Evolutionary conservation across 1,139 yeast genomes (phyloP).

Genomic region (Keqinozyma sinolaborantium): DNA sequence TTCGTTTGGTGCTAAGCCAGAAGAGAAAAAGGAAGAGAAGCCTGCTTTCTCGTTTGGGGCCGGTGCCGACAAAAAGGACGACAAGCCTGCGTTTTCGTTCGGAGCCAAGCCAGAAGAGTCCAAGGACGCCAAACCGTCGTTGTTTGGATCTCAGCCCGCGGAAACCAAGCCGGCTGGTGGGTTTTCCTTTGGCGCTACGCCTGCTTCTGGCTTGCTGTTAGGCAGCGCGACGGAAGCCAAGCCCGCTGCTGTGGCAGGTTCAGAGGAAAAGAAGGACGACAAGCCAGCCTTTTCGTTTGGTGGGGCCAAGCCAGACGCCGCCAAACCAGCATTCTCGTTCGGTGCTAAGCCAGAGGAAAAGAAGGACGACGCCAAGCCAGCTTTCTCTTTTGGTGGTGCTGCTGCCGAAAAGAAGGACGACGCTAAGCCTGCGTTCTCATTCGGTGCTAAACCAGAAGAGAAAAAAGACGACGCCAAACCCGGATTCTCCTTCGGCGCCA

Average conservation of each 20-base stretch:
- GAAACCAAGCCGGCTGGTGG: slow-evolving; percentile 14
- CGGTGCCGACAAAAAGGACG: slow-evolving; percentile 8
- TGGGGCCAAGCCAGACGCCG: slow-evolving; percentile 5
- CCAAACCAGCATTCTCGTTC: slow-evolving; percentile 7
- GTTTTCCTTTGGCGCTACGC: slow-evolving; percentile 11
- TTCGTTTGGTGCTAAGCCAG: slow-evolving; percentile 20
- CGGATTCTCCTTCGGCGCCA: slow-evolving; percentile 8
- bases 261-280: slow-evolving; percentile 1
- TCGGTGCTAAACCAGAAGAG: slow-evolving; percentile 5
- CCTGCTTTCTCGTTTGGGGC: slow-evolving; percentile 19
- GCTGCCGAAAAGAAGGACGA: slow-evolving; percentile 6
- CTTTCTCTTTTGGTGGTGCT: slow-evolving; percentile 4
- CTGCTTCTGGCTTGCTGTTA: too few relatives aligned
- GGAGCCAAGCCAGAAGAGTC: slow-evolving; percentile 19
- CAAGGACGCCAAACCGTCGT: slow-evolving; percentile 18
- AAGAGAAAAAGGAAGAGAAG: slow-evolving; percentile 7
- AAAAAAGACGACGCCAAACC: slow-evolving; percentile 2
- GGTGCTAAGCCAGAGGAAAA: slow-evolving; percentile 3
- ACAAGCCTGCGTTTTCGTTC: slow-evolving; percentile 12
- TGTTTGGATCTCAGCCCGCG: slow-evolving; percentile 19
- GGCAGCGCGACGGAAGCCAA: slow-evolving; percentile 1
- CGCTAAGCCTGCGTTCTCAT: slow-evolving; percentile 7
- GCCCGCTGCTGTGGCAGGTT: slow-evolving; percentile 5
- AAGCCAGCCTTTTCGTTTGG: slow-evolving; percentile 21
- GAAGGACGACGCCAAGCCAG: slow-evolving; percentile 3